These are phyloP conservation scores for Sporopachydermia lactativora DNA, from an alignment of 805 yeast genomes.

Conservation along the genomic window DNA sequence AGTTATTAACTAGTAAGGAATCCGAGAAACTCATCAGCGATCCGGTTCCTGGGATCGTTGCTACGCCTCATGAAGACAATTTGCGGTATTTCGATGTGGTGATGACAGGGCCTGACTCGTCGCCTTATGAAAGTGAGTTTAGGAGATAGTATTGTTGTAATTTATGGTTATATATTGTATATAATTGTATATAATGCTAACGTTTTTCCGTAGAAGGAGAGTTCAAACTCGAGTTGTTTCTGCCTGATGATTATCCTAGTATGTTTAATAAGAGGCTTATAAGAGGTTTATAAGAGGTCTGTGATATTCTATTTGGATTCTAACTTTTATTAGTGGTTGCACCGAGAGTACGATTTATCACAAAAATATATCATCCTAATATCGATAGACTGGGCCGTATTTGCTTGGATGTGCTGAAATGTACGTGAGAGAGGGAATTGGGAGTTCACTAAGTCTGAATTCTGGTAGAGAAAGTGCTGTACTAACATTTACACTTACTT, in stretches of 20 bases:
- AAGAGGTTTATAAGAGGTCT: not conserved
- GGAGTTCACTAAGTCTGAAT: too few species aligned
- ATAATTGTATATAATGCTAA: not conserved
- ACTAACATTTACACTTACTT: too few species aligned
- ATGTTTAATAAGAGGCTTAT: slow-evolving; percentile 5
- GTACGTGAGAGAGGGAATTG: too few species aligned
- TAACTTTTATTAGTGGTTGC: slow-evolving; percentile 56
- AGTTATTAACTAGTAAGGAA: slow-evolving; percentile 72
- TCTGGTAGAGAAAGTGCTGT: too few species aligned
- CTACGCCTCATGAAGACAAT: slow-evolving; percentile 88
- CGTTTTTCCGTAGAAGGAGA: slow-evolving; percentile 25
- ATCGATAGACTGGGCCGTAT: slow-evolving; percentile 92
- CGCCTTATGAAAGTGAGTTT: slow-evolving; percentile 74
- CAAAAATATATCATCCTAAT: slow-evolving; percentile 92
- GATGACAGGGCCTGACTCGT: slow-evolving; percentile 79
- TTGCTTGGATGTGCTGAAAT: slow-evolving; percentile 86
- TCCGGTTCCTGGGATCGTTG: slow-evolving; percentile 93
- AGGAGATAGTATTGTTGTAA: not conserved
- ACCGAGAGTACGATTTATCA: slow-evolving; percentile 86
- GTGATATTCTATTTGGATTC: slow-evolving; percentile 7
- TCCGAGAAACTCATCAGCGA: slow-evolving; percentile 85
- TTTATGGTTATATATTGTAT: too few species aligned
- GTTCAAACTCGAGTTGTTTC: slow-evolving; percentile 70
- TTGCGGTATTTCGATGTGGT: slow-evolving; percentile 85
- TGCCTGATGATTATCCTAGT: slow-evolving; percentile 93